phyloP scores from a whole-genome alignment of 2,329 filamentous ascomycete genomes.

The Ceratocystis lukuohia region DNA sequence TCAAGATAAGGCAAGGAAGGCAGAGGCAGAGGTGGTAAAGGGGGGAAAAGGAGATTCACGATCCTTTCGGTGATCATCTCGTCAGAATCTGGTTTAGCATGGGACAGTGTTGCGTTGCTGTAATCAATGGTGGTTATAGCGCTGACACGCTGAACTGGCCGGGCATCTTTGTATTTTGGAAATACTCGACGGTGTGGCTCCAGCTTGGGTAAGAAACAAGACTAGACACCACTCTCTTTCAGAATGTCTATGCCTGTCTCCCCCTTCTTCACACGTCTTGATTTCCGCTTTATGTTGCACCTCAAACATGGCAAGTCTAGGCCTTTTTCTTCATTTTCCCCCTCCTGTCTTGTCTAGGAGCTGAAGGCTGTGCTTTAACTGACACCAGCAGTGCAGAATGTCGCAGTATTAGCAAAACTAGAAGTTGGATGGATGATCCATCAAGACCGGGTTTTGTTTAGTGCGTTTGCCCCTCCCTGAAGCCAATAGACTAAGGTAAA shows the following conservation, averaged over 20 bases:
- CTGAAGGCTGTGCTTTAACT: not conserved
- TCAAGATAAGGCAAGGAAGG: not conserved
- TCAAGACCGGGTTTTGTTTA: not conserved
- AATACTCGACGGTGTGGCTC: no score
- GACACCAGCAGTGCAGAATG: not conserved
- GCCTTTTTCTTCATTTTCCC: not conserved
- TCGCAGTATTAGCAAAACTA: conserved; percentile 4
- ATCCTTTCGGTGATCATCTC: no score
- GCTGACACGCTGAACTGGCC: no score
- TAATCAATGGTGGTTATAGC: no score
- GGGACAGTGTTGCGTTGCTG: no score
- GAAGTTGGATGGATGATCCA: not conserved
- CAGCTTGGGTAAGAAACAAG: no score
- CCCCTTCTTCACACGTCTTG: not conserved
- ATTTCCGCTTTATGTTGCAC: conserved; percentile 3
- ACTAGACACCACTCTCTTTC: not conserved
- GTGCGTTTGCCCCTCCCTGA: not conserved
- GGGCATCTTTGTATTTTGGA: no score
- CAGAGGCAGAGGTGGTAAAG: not conserved
- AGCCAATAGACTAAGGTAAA: not conserved
- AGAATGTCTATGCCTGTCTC: not conserved
- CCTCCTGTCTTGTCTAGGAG: not conserved
- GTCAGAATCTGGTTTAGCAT: no score
- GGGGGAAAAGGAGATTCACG: not conserved
- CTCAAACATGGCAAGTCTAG: not conserved